Percentiles rank a stretch among this genome's conserved stretches.
These are phyloP conservation scores for Cubamyces lactineus DNA, from an alignment of 768 basidiomycete species.

Conservation along the genomic window DNA sequence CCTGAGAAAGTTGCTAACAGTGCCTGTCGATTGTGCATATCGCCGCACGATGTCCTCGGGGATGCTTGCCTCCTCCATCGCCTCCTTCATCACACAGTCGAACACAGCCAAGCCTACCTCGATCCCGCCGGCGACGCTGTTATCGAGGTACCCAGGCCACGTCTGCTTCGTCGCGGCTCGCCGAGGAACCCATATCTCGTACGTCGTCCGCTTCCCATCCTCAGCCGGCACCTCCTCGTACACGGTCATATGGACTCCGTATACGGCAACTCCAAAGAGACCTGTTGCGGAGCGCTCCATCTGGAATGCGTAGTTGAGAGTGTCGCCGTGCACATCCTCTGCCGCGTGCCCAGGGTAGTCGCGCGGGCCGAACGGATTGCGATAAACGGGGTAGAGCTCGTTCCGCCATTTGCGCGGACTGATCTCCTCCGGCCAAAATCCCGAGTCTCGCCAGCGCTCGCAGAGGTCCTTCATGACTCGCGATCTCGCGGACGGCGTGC, in stretches of 20 bases:
- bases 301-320: slow-evolving; percentile 74
- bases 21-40: slow-evolving; percentile 63
- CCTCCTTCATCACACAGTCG: slow-evolving; percentile 86
- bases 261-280: slow-evolving; percentile 88
- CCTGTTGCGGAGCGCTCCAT: slow-evolving; percentile 90
- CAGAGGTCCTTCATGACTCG: slow-evolving; percentile 66
- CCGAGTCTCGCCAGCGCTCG: slow-evolving; percentile 73
- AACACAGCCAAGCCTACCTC: slow-evolving; percentile 73
- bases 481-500: slow-evolving; percentile 65
- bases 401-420: slow-evolving; percentile 81
- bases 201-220: slow-evolving; percentile 31
- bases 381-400: slow-evolving; percentile 82
- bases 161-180: slow-evolving; percentile 88
- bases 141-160: slow-evolving; percentile 90
- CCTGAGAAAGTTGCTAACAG: slow-evolving; percentile 83
- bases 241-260: slow-evolving; percentile 91
- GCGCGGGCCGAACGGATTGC: slow-evolving; percentile 64
- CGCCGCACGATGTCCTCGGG: slow-evolving; percentile 60
- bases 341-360: slow-evolving; percentile 39
- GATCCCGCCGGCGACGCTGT: slow-evolving; percentile 91
- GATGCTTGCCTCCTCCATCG: slow-evolving; percentile 91
- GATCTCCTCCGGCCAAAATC: slow-evolving; percentile 64
- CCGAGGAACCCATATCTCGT: slow-evolving; percentile 86
- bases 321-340: slow-evolving; percentile 14
- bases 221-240: slow-evolving; percentile 53